Percentiles rank a stretch among this genome's conserved stretches.
Evolutionary conservation across 2,329 filamentous ascomycete genomes (phyloP).

Genomic region (Colletotrichum chlorophyti): DNA sequence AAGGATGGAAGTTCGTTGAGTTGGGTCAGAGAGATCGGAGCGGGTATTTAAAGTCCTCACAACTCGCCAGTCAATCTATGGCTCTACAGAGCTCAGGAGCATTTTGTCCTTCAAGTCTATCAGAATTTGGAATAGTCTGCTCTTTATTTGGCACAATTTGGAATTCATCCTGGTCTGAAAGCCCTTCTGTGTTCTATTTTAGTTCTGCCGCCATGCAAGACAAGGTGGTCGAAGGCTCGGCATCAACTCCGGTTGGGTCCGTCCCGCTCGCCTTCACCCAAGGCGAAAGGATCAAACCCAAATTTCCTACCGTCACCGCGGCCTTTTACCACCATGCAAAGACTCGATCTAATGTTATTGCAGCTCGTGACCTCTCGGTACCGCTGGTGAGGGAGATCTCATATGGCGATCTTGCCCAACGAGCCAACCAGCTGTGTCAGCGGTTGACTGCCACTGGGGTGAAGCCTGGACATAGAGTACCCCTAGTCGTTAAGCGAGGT

Average conservation of each 20-base stretch:
- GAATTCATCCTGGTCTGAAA: constrained; percentile 10
- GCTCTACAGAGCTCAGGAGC: constrained; percentile 15
- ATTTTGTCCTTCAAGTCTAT: constrained; percentile 7
- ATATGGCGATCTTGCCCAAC: constrained; percentile 50
- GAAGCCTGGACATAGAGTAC: constrained; percentile 52
- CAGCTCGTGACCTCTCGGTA: constrained; percentile 42
- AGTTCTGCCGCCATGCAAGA: constrained; percentile 18
- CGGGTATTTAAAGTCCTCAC: constrained; percentile 21
- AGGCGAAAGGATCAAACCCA: constrained; percentile 12
- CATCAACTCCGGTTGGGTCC: constrained; percentile 15
- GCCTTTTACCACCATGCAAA: constrained; percentile 36
- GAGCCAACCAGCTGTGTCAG: constrained; percentile 49
- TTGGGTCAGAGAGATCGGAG: not conserved
- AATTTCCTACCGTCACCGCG: constrained; percentile 24
- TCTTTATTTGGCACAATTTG: constrained; percentile 16
- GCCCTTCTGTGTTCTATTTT: constrained; percentile 21
- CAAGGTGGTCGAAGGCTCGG: not conserved
- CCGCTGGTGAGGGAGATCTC: constrained; percentile 41
- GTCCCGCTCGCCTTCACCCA: constrained; percentile 11
- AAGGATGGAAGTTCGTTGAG: not conserved
- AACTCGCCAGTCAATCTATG: not conserved
- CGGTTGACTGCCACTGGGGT: constrained; percentile 47
- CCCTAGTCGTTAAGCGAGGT: constrained; percentile 59
- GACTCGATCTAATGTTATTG: constrained; percentile 43
- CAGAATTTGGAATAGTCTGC: constrained; percentile 18